Base-by-base conservation (phyloP, 2,329 filamentous ascomycete species). In the Penicillium sp. region DNA sequence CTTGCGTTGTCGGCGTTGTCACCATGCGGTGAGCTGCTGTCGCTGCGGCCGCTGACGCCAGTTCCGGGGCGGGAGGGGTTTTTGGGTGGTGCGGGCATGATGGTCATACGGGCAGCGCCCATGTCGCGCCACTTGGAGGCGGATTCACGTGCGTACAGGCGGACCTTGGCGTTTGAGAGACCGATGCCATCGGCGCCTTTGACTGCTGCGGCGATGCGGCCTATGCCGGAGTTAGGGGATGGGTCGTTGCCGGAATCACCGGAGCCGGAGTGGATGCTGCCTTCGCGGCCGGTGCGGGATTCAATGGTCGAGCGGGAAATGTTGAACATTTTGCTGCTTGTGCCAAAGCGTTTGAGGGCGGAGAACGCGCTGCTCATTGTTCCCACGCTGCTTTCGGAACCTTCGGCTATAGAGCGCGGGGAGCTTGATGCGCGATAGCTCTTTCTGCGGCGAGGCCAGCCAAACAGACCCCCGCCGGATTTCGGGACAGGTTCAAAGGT, bases 121-220 rank as follows among this genome's bases (percentile, higher is more conserved):
- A 92, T 86, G 70, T 97, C 92, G 58, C 91, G 87, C 94, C 94
- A 99, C 70, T 93, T 93, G 47, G 85, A 85, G 12, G 84, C 80
- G 10, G 78, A 79, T 57, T 91, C 88, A 47, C 93, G 86, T 46
- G 90, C 80, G 71, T 97, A 96, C 12, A 97, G 83, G 35, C 91
- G 83, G 64, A 97, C 90, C 64, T 92, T 92, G 49, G 93, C 85
- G 66, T 94, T 91, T 8, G 73, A 73, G 6, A 77, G 65, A 52
- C 87, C 87, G 55, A 90, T 86, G 51, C 87, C 88, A 22, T 85
- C 81, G 19, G 79, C 80, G 51, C 78, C 77, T 43, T 80, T 77
- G 47, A 75, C 80, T 6, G 77, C 77, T 11, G 71, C 76, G 58
- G 70, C 71, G 19, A 74, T 70, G 75, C 78, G 56, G 79, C 78